phyloP scores from a whole-genome alignment of 78 protist genomes.

The Bigelowiella natans region DNA sequence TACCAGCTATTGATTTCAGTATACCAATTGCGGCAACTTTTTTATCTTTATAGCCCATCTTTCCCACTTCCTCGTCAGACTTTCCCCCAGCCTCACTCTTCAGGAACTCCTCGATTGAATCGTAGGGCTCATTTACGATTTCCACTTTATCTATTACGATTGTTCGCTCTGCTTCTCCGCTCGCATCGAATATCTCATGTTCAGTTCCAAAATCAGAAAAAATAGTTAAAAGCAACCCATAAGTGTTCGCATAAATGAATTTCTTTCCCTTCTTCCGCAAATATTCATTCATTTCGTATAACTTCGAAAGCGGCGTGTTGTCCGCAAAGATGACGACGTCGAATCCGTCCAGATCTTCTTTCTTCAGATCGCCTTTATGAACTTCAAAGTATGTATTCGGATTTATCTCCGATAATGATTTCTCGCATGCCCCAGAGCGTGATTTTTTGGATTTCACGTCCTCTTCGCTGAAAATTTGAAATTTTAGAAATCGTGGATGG shows the following conservation, averaged over 20 bases:
- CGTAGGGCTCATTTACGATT: not conserved
- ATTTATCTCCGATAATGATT: conserved; percentile 16
- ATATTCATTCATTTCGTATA: not conserved
- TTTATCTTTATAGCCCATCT: not conserved
- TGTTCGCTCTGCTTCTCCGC: not conserved
- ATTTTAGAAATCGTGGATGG: too few relatives aligned
- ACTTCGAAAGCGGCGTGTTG: not conserved
- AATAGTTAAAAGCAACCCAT: not conserved
- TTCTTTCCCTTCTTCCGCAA: not conserved
- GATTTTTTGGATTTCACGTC: not conserved
- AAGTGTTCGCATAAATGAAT: not conserved
- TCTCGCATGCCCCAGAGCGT: conserved; percentile 8
- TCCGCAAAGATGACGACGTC: not conserved
- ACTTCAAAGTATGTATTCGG: not conserved
- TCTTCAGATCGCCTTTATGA: not conserved
- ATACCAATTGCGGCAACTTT: not conserved
- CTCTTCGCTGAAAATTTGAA: not conserved
- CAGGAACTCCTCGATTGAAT: not conserved
- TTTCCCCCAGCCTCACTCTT: not conserved
- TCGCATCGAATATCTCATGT: not conserved
- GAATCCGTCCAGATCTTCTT: not conserved
- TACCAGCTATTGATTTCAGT: not conserved
- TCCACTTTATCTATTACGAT: not conserved
- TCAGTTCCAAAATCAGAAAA: conserved; percentile 7
- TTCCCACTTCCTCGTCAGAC: not conserved